A percentile compares a stretch with the other conserved stretches of the same genome.
These are phyloP conservation scores for Cyclotella choctawhatcheeana DNA, from an alignment of 108 stramenopile genomes.

Conservation along the genomic window DNA sequence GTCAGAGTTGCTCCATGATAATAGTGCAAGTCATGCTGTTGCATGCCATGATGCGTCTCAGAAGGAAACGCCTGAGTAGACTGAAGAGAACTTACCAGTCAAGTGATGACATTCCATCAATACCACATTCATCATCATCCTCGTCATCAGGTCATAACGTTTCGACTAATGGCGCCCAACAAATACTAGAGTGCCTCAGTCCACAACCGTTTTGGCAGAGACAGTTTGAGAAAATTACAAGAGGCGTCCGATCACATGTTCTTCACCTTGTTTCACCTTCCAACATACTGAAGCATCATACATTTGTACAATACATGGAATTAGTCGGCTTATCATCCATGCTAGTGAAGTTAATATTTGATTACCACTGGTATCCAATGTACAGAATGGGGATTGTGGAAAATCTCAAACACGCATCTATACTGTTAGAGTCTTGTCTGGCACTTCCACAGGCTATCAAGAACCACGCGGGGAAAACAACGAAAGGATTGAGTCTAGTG, in stretches of 20 bases:
- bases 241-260: slow-evolving; percentile 23
- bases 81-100: slow-evolving; percentile 10
- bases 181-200: slow-evolving; percentile 8
- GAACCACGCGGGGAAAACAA: slow-evolving; percentile 39
- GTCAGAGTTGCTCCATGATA: slow-evolving; percentile 50
- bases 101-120: background rate
- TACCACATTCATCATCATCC: background rate
- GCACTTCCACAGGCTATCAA: slow-evolving; percentile 48
- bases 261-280: slow-evolving; percentile 38
- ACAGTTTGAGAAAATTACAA: slow-evolving; percentile 10
- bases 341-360: slow-evolving; percentile 37
- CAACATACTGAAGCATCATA: slow-evolving; percentile 39
- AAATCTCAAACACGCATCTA: slow-evolving; percentile 33
- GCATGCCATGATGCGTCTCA: slow-evolving; percentile 40
- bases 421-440: slow-evolving; percentile 45
- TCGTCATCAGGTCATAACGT: background rate
- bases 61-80: slow-evolving; percentile 16
- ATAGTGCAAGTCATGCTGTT: slow-evolving; percentile 41
- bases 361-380: slow-evolving; percentile 49
- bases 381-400: slow-evolving; percentile 42
- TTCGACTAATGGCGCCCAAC: slow-evolving; percentile 15
- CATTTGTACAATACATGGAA: slow-evolving; percentile 47
- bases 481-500: slow-evolving; percentile 40
- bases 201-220: slow-evolving; percentile 5
- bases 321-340: slow-evolving; percentile 37